These are phyloP conservation scores for Prunus campanulata DNA, from an alignment of 306 rosid species.

Conservation along the genomic window DNA sequence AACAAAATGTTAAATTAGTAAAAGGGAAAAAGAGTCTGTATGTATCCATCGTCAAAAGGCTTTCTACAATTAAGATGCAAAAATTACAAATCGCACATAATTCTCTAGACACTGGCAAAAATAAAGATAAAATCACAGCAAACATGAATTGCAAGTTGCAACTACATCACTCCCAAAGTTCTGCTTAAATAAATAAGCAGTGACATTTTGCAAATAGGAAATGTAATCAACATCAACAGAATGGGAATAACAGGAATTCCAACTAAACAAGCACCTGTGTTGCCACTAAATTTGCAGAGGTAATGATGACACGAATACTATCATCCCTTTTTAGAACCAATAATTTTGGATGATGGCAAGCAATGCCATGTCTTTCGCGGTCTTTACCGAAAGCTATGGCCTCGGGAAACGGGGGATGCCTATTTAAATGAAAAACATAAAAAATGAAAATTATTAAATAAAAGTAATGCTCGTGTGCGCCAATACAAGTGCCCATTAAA, in stretches of 20 bases:
- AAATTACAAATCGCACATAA: not conserved
- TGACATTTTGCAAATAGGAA: not conserved
- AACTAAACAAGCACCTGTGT: slow-evolving; percentile 56
- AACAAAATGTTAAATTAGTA: not conserved
- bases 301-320: slow-evolving; percentile 66
- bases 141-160: not conserved
- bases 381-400: slow-evolving; percentile 66
- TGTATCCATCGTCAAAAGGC: not conserved
- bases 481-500: slow-evolving; percentile 5
- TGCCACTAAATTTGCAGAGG: slow-evolving; percentile 82
- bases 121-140: not conserved
- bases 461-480: not conserved
- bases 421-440: slow-evolving; percentile 26
- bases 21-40: not conserved
- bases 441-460: not conserved
- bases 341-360: slow-evolving; percentile 86
- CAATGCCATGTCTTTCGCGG: slow-evolving; percentile 65
- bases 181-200: not conserved
- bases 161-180: not conserved
- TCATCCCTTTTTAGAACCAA: slow-evolving; percentile 63
- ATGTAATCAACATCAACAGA: not conserved
- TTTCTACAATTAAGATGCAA: not conserved
- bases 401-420: slow-evolving; percentile 77
- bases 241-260: slow-evolving; percentile 20
- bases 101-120: not conserved